A percentile compares a stretch with the other conserved stretches of the same genome.
Conservation (phyloP, 148 eudicot species). For the Persicaria tinctoria region DNA sequence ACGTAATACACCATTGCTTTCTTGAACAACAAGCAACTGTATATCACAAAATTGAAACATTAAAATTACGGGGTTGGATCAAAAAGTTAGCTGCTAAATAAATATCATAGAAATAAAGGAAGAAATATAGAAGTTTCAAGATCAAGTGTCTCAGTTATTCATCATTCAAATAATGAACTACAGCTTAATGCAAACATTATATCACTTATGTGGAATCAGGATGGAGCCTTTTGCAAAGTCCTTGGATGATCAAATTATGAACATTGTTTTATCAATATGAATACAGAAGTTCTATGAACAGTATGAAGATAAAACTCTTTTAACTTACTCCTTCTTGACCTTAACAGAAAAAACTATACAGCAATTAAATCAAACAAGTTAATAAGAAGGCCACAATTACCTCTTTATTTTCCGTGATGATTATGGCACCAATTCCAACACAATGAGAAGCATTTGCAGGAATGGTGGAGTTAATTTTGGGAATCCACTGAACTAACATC, state of each 20-base stretch:
- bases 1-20: slow-evolving; percentile 42
- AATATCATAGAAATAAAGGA: neutral
- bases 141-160: too few species aligned
- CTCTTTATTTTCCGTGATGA: slow-evolving; percentile 66
- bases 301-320: neutral
- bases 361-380: neutral
- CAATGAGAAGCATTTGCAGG: slow-evolving; percentile 83
- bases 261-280: neutral
- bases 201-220: too few species aligned
- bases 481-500: slow-evolving; percentile 84
- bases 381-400: slow-evolving; percentile 21
- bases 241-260: neutral
- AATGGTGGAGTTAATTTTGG: slow-evolving; percentile 47
- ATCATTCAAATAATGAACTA: too few species aligned
- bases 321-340: neutral
- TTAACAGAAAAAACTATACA: neutral
- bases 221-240: neutral
- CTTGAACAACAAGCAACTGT: slow-evolving; percentile 83
- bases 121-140: too few species aligned
- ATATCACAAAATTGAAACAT: neutral
- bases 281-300: neutral
- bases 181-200: too few species aligned
- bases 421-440: slow-evolving; percentile 65
- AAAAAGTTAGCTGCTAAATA: neutral
- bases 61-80: neutral